Evolutionary conservation across 2,329 filamentous ascomycete genomes (phyloP), one percentile per base, ranked within the genome.

Genomic region (Aspergillus hiratsukae): DNA sequence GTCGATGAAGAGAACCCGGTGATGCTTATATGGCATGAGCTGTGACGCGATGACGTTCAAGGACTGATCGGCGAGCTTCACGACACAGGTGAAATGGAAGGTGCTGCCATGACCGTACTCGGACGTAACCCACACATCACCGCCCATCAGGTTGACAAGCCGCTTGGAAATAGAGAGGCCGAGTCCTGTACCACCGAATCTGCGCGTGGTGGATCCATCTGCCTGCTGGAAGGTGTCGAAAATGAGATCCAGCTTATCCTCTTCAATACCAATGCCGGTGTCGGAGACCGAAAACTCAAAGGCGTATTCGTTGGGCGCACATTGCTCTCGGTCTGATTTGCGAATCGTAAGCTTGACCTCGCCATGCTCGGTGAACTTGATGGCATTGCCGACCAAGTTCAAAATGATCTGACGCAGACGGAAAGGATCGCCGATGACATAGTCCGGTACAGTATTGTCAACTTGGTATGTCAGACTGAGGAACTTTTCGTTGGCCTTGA

Each of bases 141-240:
- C 93, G 60, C 92, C 90, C 93, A 97, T 97, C 57, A 97, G 83
- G 64, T 92, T 96, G 54, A 97, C 93, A 29, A 97, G 83, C 64
- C 92, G 86, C 78, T 96, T 95, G 28, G 93, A 97, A 69, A 97
- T 97, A 17, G 93, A 97, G 27, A 97, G 78, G 64, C 93, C 93
- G 9, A 97, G 83, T 64, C 93, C 93, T 6, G 94, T 97, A 66
- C 93, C 93, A 66, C 93, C 93, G 72, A 97, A 97, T 72, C 95
- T 94, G 66, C 92, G 85, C 1, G 93, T 97, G 73, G 95, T 97
- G 35, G 92, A 97, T 40, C 93, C 93, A 72, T 97, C 94, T 21
- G 94, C 94, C 78, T 97, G 94, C 74, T 97, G 93, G 85, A 97
- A 97, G 0, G 93, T 97, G 76, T 97, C 94, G 75, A 99, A 97